Percentiles rank a stretch among this genome's conserved stretches.
phyloP scores from a whole-genome alignment of 2,329 filamentous ascomycete species.

The Alternaria metachromatica region DNA sequence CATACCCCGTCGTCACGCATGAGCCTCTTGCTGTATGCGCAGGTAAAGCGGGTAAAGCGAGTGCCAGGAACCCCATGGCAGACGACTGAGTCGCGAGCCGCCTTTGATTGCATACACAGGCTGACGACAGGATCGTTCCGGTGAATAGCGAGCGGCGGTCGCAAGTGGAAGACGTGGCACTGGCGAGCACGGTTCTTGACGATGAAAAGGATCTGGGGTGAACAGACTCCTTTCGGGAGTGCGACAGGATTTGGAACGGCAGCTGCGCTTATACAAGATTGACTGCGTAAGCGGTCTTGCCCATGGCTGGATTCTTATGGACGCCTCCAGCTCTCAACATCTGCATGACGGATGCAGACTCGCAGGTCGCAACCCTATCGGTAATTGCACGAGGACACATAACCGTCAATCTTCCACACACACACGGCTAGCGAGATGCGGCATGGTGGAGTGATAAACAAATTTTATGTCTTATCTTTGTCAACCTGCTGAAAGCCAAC shows the following conservation, averaged over 20 bases:
- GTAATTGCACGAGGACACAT: not conserved
- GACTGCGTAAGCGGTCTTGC: no score
- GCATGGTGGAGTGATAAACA: not conserved
- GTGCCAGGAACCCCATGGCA: not conserved
- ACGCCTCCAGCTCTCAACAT: not conserved
- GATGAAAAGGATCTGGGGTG: not conserved
- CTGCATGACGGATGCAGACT: not conserved
- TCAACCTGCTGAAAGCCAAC: not conserved
- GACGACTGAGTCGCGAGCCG: no score
- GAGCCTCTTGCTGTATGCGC: not conserved
- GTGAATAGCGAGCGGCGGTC: not conserved
- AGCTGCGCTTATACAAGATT: not conserved
- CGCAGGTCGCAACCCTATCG: not conserved
- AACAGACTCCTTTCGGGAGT: not conserved
- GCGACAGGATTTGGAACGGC: not conserved
- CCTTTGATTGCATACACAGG: not conserved
- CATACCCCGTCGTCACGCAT: no score
- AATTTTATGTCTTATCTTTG: not conserved
- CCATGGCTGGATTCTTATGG: not conserved
- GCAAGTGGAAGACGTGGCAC: not conserved
- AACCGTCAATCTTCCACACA: not conserved
- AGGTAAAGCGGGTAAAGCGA: not conserved
- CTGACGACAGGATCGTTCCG: not conserved
- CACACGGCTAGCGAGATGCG: not conserved
- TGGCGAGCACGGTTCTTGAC: not conserved